A percentile compares a stretch with the other conserved stretches of the same genome.
phyloP scores from a whole-genome alignment of 192 early-diverging fungal species.

The Coemansia sp. region DNA sequence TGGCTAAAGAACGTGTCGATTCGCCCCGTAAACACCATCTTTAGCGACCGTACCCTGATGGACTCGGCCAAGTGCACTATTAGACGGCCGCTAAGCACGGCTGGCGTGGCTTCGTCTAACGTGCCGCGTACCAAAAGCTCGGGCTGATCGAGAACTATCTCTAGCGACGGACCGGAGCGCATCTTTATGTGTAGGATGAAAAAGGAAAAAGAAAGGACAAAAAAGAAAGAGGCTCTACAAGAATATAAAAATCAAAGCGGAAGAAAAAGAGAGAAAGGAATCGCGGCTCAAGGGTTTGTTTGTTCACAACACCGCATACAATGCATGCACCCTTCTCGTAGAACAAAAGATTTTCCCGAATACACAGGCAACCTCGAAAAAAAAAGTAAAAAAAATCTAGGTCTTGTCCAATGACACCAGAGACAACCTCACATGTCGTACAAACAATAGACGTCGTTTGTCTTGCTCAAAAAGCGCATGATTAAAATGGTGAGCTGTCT shows the following conservation, averaged over 20 bases:
- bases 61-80: slow-evolving; percentile 50
- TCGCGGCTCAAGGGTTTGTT: background rate
- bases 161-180: slow-evolving; percentile 34
- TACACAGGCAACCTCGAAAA: background rate
- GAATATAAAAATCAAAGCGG: background rate
- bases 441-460: background rate
- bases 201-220: background rate
- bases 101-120: slow-evolving; percentile 37
- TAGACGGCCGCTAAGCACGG: slow-evolving; percentile 57
- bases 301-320: background rate
- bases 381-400: background rate
- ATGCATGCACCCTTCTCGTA: background rate
- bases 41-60: slow-evolving; percentile 53
- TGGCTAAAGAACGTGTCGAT: slow-evolving; percentile 50
- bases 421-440: background rate
- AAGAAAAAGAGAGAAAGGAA: background rate
- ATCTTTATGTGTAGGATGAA: slow-evolving; percentile 6
- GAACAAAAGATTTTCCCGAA: background rate
- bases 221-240: background rate
- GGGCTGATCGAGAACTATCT: slow-evolving; percentile 39
- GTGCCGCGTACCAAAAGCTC: slow-evolving; percentile 43
- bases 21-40: slow-evolving; percentile 52
- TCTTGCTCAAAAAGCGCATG: background rate
- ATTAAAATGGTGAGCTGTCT: background rate
- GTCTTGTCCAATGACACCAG: background rate